These are phyloP conservation scores for Colletotrichum lupini DNA, from an alignment of 2,329 filamentous ascomycete species.

Conservation along the genomic window DNA sequence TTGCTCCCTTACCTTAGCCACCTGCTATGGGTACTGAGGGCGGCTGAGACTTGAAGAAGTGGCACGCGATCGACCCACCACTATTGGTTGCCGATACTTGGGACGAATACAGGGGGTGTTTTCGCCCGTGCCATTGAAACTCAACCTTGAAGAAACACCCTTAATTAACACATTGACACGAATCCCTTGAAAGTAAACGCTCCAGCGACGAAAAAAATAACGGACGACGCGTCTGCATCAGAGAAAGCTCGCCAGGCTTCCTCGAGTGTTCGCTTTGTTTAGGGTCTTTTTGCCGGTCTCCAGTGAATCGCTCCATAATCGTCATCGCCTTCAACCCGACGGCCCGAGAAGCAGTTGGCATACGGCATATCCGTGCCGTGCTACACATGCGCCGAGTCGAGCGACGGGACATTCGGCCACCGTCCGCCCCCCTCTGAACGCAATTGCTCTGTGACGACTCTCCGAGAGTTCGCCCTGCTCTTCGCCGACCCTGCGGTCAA, in stretches of 20 bases:
- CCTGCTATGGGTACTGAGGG: neutral
- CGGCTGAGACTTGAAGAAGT: slow-evolving; percentile 26
- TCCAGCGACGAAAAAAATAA: neutral
- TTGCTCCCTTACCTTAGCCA: too few species aligned
- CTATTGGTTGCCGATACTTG: slow-evolving; percentile 26
- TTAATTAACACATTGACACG: slow-evolving; percentile 10
- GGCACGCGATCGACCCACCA: slow-evolving; percentile 25
- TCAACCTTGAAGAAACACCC: slow-evolving; percentile 27
- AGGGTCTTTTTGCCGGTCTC: neutral
- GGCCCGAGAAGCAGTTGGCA: slow-evolving; percentile 3
- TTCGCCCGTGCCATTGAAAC: slow-evolving; percentile 32
- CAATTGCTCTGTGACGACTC: neutral
- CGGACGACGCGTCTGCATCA: slow-evolving; percentile 14
- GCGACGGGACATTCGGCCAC: neutral
- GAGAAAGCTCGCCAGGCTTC: slow-evolving; percentile 10
- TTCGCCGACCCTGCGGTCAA: slow-evolving; percentile 2
- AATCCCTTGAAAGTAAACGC: slow-evolving; percentile 4
- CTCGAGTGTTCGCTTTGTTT: neutral
- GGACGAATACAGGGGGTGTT: slow-evolving; percentile 31
- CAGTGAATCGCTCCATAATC: neutral
- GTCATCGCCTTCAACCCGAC: neutral
- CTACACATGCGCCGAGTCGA: slow-evolving; percentile 24
- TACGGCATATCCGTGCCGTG: slow-evolving; percentile 21
- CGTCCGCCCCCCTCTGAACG: neutral
- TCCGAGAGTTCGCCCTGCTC: neutral